Evolutionary conservation across 345 rosid genomes (phyloP), one percentile per base, ranked within the genome.

Genomic region (Lepidium aucheri): DNA sequence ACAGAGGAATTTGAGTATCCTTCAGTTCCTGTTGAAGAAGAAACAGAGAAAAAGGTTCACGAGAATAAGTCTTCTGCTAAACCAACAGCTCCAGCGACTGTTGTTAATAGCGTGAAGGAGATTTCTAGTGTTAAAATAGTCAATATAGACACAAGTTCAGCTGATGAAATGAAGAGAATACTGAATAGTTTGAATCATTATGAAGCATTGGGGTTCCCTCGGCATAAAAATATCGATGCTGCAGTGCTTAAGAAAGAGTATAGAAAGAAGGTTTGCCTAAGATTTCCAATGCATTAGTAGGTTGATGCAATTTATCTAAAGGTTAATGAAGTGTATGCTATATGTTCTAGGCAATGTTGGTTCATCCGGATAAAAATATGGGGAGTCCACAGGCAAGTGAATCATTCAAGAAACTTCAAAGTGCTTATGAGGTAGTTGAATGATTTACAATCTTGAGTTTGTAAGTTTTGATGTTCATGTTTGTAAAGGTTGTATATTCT

Each of bases 401-500:
- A 72, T 91, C 99, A 16, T 95, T 95, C 76, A 94, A 94, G 87
- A 94, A 91, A 83, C 86, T 94, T 70, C 97, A 91, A 60, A 84
- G 93, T 77, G 99, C 97, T 70, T 91, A 83, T 60, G 99, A 94
- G 97, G 99, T 89, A 68, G 76, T 6, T 40, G 16, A 16, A 57
- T 57, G 46, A 49, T 1, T n/a, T 46, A 46, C 15, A 22, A 7
- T 44, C 41, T 16, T 53, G 40, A 34, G 6, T 46, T 53, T 15
- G 51, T 6, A 34, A 8, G 11, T 18, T 20, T 57, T 51, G 41
- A 46, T 63, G 60, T 54, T 58, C 42, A 38, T 30, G 15, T 39
- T 55, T 63, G n/a, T 34, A 36, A 36, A 15, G 39, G 20, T 53
- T 61, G 58, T 32, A 7, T 43, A 12, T 7, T 52, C 40, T 22